Evolutionary conservation across 2,329 filamentous ascomycete genomes (phyloP), one percentile per base, ranked within the genome.

Genomic region (Colletotrichum sp.): DNA sequence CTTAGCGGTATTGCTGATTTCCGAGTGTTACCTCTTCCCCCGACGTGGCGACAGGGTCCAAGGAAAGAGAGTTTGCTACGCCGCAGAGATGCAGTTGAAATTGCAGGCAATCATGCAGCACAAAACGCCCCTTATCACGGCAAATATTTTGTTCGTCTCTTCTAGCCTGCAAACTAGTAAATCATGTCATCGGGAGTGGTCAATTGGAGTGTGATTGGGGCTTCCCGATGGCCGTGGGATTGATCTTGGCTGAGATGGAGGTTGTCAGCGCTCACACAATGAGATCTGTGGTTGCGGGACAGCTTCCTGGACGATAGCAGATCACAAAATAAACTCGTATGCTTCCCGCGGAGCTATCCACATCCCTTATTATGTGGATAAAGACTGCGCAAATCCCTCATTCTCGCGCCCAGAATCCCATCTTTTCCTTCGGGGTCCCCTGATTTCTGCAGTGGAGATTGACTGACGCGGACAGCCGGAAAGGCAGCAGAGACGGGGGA

Each of bases 321-420:
- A 59, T 59, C 24, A 24, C 26, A 18, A 72, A 66, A 59, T 67
- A 72, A 67, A 59, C 43, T 72, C 69, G 60, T 30, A 48, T 65
- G 21, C 30, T 66, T 57, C 30, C 61, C 60, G 68, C 59, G 6
- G 24, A 34, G 59, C 59, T 64, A 65, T 65, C 69, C 69, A 32
- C 61, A 28, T 72, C 61, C 69, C 39, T 72, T 72, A 66, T 66
- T 67, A 30, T 72, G 69, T 72, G 69, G 69, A 72, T 72, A 71
- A 57, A 2, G 13, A 1, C 6, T 21, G 39, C 21, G 60, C 68
- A 66, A 43, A 66, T 72, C 48, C 60, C 69, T 72, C 48, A 67
- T 6, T 21, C 32, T 39, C n/a, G 9, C 26, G 36, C 26, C 36
- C n/a, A 48, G 8, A 13, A 9, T 39, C 67, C 36, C 36, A 39